These are phyloP conservation scores for Neonectria magnoliae DNA, from an alignment of 2,329 filamentous ascomycete species.

Conservation along the genomic window DNA sequence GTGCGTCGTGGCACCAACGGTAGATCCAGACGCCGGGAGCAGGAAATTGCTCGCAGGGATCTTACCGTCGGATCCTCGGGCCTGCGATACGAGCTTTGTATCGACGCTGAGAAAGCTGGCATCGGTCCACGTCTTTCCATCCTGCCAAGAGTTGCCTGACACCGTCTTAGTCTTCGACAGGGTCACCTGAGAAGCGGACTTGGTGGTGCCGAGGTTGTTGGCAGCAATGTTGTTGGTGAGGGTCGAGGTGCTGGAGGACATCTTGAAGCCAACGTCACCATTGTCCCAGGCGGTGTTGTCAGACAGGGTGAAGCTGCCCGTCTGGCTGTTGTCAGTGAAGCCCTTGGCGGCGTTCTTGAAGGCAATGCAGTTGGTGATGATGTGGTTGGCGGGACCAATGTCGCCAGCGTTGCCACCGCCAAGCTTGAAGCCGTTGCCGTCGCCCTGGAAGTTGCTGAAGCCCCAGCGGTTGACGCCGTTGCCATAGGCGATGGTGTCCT, in stretches of 20 bases:
- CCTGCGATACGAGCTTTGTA: constrained; percentile 46
- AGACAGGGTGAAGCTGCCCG: constrained; percentile 51
- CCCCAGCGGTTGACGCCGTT: constrained; percentile 58
- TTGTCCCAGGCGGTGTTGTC: constrained; percentile 60
- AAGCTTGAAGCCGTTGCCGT: constrained; percentile 61
- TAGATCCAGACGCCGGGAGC: constrained; percentile 44
- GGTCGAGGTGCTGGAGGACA: constrained; percentile 46
- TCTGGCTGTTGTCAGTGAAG: constrained; percentile 58
- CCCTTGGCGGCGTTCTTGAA: constrained; percentile 56
- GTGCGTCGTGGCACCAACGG: constrained; percentile 27
- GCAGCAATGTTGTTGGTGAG: constrained; percentile 52
- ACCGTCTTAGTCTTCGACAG: constrained; percentile 37
- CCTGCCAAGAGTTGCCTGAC: constrained; percentile 56
- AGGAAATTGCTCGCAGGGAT: constrained; percentile 54
- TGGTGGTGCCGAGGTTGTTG: constrained; percentile 32
- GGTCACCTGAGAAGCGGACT: constrained; percentile 40
- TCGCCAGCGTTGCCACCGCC: constrained; percentile 50
- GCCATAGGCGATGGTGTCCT: constrained; percentile 57
- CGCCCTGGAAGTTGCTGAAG: constrained; percentile 54
- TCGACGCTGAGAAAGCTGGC: constrained; percentile 50
- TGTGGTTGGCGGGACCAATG: constrained; percentile 53
- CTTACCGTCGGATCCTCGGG: constrained; percentile 48
- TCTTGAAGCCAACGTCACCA: constrained; percentile 52
- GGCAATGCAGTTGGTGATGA: constrained; percentile 56
- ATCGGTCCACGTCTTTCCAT: constrained; percentile 49